phyloP scores from a whole-genome alignment of 129 eudicot genomes.

The Ambrosia artemisiifolia region DNA sequence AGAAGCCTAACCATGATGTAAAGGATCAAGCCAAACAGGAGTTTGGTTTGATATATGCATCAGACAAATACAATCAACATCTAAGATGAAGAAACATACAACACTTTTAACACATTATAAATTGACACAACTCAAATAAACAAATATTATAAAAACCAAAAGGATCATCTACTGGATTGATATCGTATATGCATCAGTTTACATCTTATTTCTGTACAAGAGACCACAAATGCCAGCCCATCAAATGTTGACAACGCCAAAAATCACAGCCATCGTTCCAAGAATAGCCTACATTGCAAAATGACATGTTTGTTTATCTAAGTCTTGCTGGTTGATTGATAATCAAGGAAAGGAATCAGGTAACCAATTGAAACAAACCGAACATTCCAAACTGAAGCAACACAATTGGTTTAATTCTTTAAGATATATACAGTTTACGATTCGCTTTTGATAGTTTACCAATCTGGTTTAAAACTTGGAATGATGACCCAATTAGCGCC shows the following conservation, averaged over 20 bases:
- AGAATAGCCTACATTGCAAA: slow-evolving; percentile 57
- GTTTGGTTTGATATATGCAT: no score
- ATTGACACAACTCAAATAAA: slow-evolving; percentile 19
- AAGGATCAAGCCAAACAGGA: no score
- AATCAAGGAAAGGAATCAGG: background rate
- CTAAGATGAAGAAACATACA: background rate
- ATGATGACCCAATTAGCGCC: no score
- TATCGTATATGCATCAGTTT: slow-evolving; percentile 11
- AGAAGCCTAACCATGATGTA: no score
- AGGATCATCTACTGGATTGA: background rate
- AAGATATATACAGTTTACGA: no score
- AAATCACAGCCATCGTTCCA: slow-evolving; percentile 54
- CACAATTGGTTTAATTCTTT: no score
- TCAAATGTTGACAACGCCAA: slow-evolving; percentile 46
- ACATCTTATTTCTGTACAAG: slow-evolving; percentile 23
- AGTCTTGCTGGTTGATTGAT: background rate
- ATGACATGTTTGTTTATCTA: background rate
- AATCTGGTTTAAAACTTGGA: no score
- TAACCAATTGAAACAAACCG: no score
- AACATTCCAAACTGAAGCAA: no score
- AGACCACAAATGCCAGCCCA: slow-evolving; percentile 9
- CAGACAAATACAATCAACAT: no score
- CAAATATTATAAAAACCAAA: background rate
- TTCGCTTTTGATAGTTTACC: no score
- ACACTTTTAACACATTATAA: slow-evolving; percentile 16